phyloP scores from a whole-genome alignment of 441 rosid genomes.

The Erodium moschatum region DNA sequence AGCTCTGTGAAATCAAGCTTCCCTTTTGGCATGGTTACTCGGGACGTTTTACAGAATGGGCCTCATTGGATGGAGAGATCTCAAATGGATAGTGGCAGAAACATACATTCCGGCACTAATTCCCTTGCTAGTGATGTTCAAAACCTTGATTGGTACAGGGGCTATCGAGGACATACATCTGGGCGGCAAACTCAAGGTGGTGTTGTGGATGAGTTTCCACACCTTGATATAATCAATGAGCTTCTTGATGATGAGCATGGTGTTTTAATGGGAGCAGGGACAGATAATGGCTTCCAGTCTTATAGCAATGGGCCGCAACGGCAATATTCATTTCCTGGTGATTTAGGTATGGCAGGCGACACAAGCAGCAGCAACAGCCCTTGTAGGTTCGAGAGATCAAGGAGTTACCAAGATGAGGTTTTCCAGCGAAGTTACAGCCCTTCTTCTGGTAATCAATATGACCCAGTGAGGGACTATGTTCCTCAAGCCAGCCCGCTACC shows the following conservation, averaged over 20 bases:
- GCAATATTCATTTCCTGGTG: constrained; percentile 47
- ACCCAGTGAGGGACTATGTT: constrained; percentile 38
- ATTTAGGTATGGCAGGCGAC: constrained; percentile 42
- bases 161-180: constrained; percentile 33
- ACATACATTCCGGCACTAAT: constrained; percentile 24
- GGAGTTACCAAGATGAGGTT: constrained; percentile 49
- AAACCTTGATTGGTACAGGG: constrained; percentile 30
- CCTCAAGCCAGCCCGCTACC: constrained; percentile 40
- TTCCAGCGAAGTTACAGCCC: constrained; percentile 24
- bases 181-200: constrained; percentile 45
- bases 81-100: constrained; percentile 32
- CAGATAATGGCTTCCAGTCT: constrained; percentile 30
- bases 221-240: constrained; percentile 84
- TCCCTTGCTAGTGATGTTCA: constrained; percentile 25
- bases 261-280: constrained; percentile 32
- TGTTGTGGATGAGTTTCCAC: constrained; percentile 76
- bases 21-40: constrained; percentile 37
- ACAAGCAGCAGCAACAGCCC: constrained; percentile 35
- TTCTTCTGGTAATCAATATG: constrained; percentile 19
- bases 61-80: constrained; percentile 52
- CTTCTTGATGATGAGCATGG: constrained; percentile 75
- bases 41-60: constrained; percentile 42
- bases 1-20: constrained; percentile 43
- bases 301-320: constrained; percentile 34
- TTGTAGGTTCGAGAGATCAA: constrained; percentile 52